phyloP scores from a whole-genome alignment of 2,329 filamentous ascomycete genomes.

The Arthrobotrys megalospora region DNA sequence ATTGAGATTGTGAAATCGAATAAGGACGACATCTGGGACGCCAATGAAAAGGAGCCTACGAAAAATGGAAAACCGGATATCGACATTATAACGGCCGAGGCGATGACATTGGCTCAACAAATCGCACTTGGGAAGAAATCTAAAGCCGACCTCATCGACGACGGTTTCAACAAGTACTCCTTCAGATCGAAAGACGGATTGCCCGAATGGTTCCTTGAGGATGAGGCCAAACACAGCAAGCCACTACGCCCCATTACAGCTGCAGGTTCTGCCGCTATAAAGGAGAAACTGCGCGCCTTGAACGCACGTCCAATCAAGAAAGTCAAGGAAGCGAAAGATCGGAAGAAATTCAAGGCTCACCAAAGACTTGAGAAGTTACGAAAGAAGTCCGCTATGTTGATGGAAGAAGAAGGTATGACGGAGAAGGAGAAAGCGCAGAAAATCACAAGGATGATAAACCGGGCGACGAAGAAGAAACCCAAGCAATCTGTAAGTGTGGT shows the following conservation, averaged over 20 bases:
- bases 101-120: slow-evolving; percentile 95
- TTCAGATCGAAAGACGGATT: slow-evolving; percentile 93
- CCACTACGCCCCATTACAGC: slow-evolving; percentile 90
- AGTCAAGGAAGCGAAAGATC: slow-evolving; percentile 93
- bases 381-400: slow-evolving; percentile 94
- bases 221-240: slow-evolving; percentile 87
- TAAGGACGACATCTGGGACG: slow-evolving; percentile 77
- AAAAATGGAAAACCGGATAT: slow-evolving; percentile 82
- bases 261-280: slow-evolving; percentile 89
- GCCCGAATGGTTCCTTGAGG: slow-evolving; percentile 98
- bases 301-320: slow-evolving; percentile 99
- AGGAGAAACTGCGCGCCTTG: slow-evolving; percentile 90
- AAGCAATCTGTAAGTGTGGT: slow-evolving; percentile 87
- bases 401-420: slow-evolving; percentile 90
- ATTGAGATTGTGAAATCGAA: slow-evolving; percentile 76
- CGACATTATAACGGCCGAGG: slow-evolving; percentile 98
- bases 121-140: slow-evolving; percentile 89
- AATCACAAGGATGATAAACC: slow-evolving; percentile 85
- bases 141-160: slow-evolving; percentile 84
- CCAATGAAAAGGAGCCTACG: slow-evolving; percentile 73
- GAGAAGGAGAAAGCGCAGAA: slow-evolving; percentile 94
- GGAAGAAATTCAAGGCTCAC: slow-evolving; percentile 96
- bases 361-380: slow-evolving; percentile 92
- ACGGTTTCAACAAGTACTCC: slow-evolving; percentile 91
- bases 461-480: slow-evolving; percentile 87